phyloP scores from a whole-genome alignment of 129 eudicot genomes.

The Silybum marianum region DNA sequence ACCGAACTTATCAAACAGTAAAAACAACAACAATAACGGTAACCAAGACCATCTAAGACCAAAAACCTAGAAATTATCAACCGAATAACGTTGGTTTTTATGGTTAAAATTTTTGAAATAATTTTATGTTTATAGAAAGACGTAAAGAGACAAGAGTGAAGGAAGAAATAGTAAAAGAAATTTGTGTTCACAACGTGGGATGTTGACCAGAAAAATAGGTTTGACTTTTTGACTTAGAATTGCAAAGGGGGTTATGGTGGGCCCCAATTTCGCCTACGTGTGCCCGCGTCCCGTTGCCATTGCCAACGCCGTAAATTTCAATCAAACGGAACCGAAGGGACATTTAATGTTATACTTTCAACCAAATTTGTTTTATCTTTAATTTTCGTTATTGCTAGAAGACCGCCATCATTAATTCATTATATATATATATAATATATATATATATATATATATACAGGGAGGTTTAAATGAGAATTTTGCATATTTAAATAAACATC shows the following conservation, averaged over 20 bases:
- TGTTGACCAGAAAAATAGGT: conserved; percentile 27
- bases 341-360: neutral
- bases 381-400: neutral
- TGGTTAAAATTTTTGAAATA: too few relatives aligned
- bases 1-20: too few relatives aligned
- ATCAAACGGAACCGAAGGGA: conserved; percentile 16
- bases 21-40: too few relatives aligned
- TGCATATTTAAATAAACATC: too few relatives aligned
- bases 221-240: conserved; percentile 25
- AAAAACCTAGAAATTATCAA: too few relatives aligned
- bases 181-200: conserved; percentile 15
- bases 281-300: conserved; percentile 15
- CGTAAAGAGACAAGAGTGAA: neutral
- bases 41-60: too few relatives aligned
- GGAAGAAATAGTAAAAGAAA: neutral
- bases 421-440: too few relatives aligned
- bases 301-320: conserved; percentile 33
- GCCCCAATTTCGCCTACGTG: conserved; percentile 11
- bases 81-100: too few relatives aligned
- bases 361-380: conserved; percentile 4
- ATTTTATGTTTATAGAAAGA: neutral
- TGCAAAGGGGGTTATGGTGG: neutral
- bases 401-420: neutral
- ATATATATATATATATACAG: too few relatives aligned
- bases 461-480: too few relatives aligned